Evolutionary conservation across 2,329 filamentous ascomycete species (phyloP), one percentile per base, ranked within the genome.

Genomic region (Beauveria scarabaeidicola): DNA sequence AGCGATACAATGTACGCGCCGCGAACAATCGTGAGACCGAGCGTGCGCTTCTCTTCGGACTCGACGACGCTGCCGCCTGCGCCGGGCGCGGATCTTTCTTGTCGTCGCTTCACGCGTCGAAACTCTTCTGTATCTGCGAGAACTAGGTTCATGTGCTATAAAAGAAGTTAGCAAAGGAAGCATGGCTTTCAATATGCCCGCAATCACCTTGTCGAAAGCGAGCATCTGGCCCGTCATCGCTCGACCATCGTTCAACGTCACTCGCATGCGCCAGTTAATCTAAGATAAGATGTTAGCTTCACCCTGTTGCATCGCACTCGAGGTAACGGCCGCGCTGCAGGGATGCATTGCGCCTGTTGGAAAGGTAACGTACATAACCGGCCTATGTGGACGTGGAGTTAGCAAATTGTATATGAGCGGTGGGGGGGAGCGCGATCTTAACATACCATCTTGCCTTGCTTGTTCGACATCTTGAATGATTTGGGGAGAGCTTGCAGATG

Each of bases 221-320:
- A 99, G 84, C 90, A 99, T 96, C 75, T 97, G 91, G 63, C 92
- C 94, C 44, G 91, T 92, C 87, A 99, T 95, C 75, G 97, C 91
- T 70, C 94, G 87, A 65, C 91, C 91, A 78, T 99, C 94, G 71
- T 90, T 91, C 74, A 99, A 83, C 60, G 92, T 97, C 65, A 97
- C 88, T 73, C 93, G 88, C 92, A 99, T 97, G 77, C 93, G 91
- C 82, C 96, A 97, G 81, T 99, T 97, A 83, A 99, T 96, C 94
- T 97, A 63, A 41, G n/a, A 46, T 13, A 13, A 40, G 15, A 32
- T 17, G 43, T 62, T 43, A 63, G 58, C 29, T 43, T 47, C 19
- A 8, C n/a, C 9, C 19, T 43, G 2, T 9, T 36, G 5, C 17
- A 46, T 25, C 27, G 52, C 3, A 8, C 36, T 13, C 10, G 19